Evolutionary conservation across 1,284 basidiomycete species (phyloP), one percentile per base, ranked within the genome.

Genomic region (Mycena citricolor): DNA sequence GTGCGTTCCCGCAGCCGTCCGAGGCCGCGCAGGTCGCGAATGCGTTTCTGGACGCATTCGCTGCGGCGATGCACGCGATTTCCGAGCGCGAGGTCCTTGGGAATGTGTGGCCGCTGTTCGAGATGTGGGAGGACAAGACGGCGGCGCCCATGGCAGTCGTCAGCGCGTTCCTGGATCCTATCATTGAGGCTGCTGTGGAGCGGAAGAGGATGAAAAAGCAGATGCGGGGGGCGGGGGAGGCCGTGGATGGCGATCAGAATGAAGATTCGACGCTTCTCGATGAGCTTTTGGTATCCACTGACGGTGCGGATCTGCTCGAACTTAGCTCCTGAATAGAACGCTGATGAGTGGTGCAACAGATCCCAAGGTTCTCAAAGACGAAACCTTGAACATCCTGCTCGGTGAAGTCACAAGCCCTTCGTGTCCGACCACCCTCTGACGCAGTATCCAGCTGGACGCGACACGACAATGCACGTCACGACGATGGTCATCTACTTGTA

Each of bases 401-500:
- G 61, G 66, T 61, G 39, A 23, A 51, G 28, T 29, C 12, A 23
- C 21, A 17, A 5, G 14, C 2, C 39, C 8, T n/a, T 14, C n/a
- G 13, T 28, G 2, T 33, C 11, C 16, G n/a, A 10, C 23, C 12
- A n/a, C n/a, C n/a, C 17, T 10, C 22, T 36, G n/a, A 32, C 25
- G n/a, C n/a, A n/a, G n/a, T 37, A 10, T 16, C 30, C 42, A 62
- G 68, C 69, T 28, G 69, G 68, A 19, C 58, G 68, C 24, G 68
- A 70, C 33, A 81, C 70, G 48, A 83, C 79, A 1, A 74, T 78
- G 17, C 62, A 71, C 3, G 74, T 73, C 0, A 58, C 83, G 17
- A 79, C 72, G 0, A 77, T 74, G 47, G 60, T 66, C 7, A 54
- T 80, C 5, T 84, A 85, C 57, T 66, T 77, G 55, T 64, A n/a